Conservation (phyloP, 2,329 filamentous ascomycete species). For the Rhinocladiella similis region DNA sequence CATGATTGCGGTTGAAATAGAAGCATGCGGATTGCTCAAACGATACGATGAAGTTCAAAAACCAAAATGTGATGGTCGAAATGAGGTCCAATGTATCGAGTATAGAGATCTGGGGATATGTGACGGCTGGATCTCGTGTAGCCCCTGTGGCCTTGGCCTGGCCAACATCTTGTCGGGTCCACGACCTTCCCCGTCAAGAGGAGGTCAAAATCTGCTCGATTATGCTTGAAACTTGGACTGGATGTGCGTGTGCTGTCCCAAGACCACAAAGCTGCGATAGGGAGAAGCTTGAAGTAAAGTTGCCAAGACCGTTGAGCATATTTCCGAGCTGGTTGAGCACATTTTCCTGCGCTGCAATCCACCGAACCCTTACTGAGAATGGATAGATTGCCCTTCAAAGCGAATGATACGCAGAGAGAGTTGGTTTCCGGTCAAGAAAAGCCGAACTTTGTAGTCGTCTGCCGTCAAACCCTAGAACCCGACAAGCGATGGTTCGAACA, state of each 20-base stretch:
- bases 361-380: background rate
- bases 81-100: too few species aligned
- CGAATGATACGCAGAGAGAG: background rate
- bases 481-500: too few species aligned
- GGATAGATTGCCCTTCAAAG: background rate
- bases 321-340: conserved; percentile 21
- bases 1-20: conserved; percentile 1
- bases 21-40: conserved; percentile 6
- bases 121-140: background rate
- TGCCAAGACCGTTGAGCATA: conserved; percentile 23
- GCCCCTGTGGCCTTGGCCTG: too few species aligned
- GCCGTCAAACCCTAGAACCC: background rate
- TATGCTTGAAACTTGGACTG: too few species aligned
- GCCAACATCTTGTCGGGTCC: too few species aligned
- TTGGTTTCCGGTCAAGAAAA: too few species aligned
- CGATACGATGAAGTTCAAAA: background rate
- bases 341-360: conserved; percentile 5
- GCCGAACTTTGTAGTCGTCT: background rate
- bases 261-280: too few species aligned
- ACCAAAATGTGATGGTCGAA: background rate
- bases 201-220: too few species aligned
- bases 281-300: background rate
- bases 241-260: too few species aligned
- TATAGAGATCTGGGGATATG: background rate
- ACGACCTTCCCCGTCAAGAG: too few species aligned